Evolutionary conservation across 495 filamentous ascomycete species (phyloP), one percentile per base, ranked within the genome.

Genomic region (Paragyromitra xinjiangensis): DNA sequence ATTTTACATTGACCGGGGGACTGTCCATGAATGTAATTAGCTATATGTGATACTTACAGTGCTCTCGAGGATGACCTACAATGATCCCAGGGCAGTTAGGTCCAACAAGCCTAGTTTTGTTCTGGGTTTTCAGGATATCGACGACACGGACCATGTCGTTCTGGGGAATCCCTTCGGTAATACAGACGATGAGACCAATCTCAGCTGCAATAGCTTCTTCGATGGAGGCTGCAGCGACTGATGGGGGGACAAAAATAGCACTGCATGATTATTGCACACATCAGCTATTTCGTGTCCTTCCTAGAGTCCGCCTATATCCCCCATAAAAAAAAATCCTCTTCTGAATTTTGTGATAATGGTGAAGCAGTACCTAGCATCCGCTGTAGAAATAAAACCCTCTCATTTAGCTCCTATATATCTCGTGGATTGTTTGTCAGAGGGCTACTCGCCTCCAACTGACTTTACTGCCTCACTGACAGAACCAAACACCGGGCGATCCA

Each of bases 21-120:
- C 90, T 92, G 81, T 50, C 16, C 45, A 16, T 26, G 50, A 59
- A 11, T 9, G 62, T 7, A 1, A 6, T 79, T 73, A 80, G 39
- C 75, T 24, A 64, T 42, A 69, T 26, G 6, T 14, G 14, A 66
- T 44, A 58, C 63, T 53, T 39, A 14, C 55, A 88, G 91, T 89
- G 64, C 89, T 89, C 1, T 8, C 5, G 11, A 16, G n/a, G 6
- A 58, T 66, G n/a, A 51, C 79, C 53, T 81, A 95, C 95, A 83
- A 99, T 99, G 85, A 99, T 95, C 84, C 95, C 95, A 63, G 95
- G 95, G 87, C 95, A 99, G 88, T 99, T 99, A 64, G 96, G 96
- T 72, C 96, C 95, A 59, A 99, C 93, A 75, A 99, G 26, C 56
- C 77, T 91, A 63, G 96, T 98, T 89, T 98, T 98, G 87, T 87